phyloP scores from a whole-genome alignment of 2,329 filamentous ascomycete genomes.

The Sporothrix brunneoviolacea region DNA sequence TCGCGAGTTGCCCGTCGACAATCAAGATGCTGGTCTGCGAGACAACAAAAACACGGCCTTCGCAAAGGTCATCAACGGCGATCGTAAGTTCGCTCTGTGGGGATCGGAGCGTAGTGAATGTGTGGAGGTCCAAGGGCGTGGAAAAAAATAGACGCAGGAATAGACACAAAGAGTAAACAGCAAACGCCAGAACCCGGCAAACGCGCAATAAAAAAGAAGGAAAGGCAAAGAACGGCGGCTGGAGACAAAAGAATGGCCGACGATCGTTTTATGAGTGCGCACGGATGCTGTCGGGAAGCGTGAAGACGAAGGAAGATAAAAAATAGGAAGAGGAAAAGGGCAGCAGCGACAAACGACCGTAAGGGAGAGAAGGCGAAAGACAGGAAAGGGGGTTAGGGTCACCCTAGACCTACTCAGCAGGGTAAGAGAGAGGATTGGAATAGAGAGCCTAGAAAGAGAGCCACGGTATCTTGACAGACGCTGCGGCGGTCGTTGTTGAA shows the following conservation, averaged over 20 bases:
- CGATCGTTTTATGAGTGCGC: no score
- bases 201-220: background rate
- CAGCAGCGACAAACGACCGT: no score
- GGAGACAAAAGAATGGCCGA: no score
- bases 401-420: background rate
- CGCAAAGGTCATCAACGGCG: no score
- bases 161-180: no score
- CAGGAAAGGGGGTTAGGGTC: background rate
- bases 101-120: background rate
- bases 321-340: background rate
- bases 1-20: no score
- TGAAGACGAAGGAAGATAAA: background rate
- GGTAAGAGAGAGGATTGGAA: background rate
- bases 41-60: background rate
- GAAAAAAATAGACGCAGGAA: no score
- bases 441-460: background rate
- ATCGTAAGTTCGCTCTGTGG: background rate
- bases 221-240: no score
- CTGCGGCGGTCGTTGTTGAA: background rate
- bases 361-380: background rate
- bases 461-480: no score
- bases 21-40: background rate
- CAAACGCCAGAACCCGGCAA: background rate
- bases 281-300: background rate
- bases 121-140: no score